Evolutionary conservation across 2,329 filamentous ascomycete species (phyloP).

Genomic region (Hypoxylon sp.): DNA sequence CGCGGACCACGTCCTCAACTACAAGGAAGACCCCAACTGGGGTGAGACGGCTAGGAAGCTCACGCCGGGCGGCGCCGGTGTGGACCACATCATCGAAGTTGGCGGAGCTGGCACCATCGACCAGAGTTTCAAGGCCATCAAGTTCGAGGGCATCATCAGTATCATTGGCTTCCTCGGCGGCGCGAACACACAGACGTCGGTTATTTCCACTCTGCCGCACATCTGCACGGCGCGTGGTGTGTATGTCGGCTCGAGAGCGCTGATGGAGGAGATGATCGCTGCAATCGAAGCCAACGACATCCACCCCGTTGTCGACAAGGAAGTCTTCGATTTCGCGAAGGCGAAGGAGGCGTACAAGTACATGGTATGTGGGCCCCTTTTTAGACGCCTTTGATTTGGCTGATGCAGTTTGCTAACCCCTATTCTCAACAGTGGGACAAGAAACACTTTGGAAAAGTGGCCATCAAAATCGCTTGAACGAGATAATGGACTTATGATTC

Average conservation of each 20-base stretch:
- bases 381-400: constrained; percentile 5
- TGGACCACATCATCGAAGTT: constrained; percentile 64
- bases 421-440: constrained; percentile 57
- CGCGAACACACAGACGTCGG: constrained; percentile 61
- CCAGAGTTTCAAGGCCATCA: constrained; percentile 61
- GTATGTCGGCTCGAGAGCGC: constrained; percentile 56
- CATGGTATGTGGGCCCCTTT: constrained; percentile 56
- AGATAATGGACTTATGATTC: not conserved
- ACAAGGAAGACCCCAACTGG: constrained; percentile 61
- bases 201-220: constrained; percentile 63
- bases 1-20: constrained; percentile 65
- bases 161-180: constrained; percentile 60
- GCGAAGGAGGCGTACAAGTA: constrained; percentile 64
- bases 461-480: constrained; percentile 59
- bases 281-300: constrained; percentile 60
- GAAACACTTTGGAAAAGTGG: constrained; percentile 69
- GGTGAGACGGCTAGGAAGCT: constrained; percentile 60
- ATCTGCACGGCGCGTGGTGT: constrained; percentile 58
- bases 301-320: constrained; percentile 57
- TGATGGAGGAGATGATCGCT: constrained; percentile 60
- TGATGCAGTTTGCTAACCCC: constrained; percentile 16
- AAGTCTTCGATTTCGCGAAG: constrained; percentile 56
- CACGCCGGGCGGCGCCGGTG: constrained; percentile 58
- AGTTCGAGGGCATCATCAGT: constrained; percentile 61
- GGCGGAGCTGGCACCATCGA: constrained; percentile 60